phyloP scores from a whole-genome alignment of 73 alveolate genomes.

The Effrenium voratum region DNA sequence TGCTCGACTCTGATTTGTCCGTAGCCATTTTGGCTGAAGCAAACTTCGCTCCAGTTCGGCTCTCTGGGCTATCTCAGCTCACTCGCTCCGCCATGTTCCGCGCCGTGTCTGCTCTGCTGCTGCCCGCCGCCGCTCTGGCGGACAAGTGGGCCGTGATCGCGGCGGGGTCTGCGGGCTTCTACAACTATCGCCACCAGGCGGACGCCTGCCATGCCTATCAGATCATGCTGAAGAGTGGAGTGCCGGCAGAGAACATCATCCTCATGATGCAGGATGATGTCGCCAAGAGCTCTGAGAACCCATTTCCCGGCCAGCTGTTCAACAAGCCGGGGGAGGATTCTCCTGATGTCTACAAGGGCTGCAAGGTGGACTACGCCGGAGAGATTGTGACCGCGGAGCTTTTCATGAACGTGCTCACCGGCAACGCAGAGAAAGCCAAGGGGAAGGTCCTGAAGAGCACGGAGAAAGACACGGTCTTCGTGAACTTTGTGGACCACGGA shows the following conservation, averaged over 20 bases:
- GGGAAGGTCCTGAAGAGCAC: conserved; percentile 96
- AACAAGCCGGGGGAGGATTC: conserved; percentile 96
- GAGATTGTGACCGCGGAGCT: conserved; percentile 97
- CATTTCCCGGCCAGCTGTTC: conserved; percentile 98
- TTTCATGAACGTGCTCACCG: conserved; percentile 97
- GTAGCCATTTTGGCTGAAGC: too few species aligned
- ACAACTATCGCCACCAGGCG: conserved; percentile 99
- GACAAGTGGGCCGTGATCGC: too few species aligned
- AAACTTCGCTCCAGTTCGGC: too few species aligned
- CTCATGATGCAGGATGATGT: conserved; percentile 98
- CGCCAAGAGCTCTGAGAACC: conserved; percentile 96
- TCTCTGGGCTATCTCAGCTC: too few species aligned
- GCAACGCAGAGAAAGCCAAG: conserved; percentile 95
- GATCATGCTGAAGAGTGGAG: conserved; percentile 96
- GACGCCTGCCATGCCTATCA: conserved; percentile 99
- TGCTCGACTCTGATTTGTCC: too few species aligned
- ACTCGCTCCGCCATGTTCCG: too few species aligned
- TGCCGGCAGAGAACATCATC: conserved; percentile 97
- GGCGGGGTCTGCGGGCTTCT: too few species aligned
- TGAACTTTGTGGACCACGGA: conserved; percentile 99
- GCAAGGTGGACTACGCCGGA: conserved; percentile 98
- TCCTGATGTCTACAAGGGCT: conserved; percentile 97
- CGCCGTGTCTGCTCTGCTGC: too few species aligned
- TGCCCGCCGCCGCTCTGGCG: too few species aligned
- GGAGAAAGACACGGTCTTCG: conserved; percentile 95